Conservation (phyloP, 2,329 filamentous ascomycete species). For the Camptophora hylomeconis region DNA sequence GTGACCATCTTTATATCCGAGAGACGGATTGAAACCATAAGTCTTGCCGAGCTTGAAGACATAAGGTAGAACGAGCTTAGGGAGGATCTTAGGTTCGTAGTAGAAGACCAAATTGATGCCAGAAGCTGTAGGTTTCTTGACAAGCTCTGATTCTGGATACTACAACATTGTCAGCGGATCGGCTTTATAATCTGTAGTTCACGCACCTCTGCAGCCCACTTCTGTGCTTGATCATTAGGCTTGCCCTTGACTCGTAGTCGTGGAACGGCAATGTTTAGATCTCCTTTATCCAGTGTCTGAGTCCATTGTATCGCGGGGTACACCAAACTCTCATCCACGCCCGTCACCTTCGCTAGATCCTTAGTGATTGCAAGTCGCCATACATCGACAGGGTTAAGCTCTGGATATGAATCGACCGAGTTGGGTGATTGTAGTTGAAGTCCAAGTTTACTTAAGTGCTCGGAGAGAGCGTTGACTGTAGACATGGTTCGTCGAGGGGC, state of each 20-base stretch:
- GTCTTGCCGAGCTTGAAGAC: constrained; percentile 42
- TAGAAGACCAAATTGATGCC: constrained; percentile 54
- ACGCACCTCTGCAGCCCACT: constrained; percentile 44
- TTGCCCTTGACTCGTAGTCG: constrained; percentile 40
- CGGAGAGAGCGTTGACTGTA: no score
- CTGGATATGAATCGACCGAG: no score
- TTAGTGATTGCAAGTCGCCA: no score
- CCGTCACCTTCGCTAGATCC: no score
- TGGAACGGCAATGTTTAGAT: constrained; percentile 30
- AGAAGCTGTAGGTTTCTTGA: constrained; percentile 22
- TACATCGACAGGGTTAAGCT: no score
- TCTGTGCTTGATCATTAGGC: constrained; percentile 41
- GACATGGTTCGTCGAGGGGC: no score
- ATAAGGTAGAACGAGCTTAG: constrained; percentile 43
- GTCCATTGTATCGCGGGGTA: no score
- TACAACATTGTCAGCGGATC: no score
- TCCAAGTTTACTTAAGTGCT: no score
- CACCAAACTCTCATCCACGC: no score
- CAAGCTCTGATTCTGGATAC: no score
- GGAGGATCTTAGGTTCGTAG: constrained; percentile 46
- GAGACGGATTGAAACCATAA: constrained; percentile 48
- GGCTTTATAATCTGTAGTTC: constrained; percentile 44
- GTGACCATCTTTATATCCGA: constrained; percentile 45
- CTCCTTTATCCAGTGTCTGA: constrained; percentile 33
- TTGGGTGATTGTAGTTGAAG: no score